These are phyloP conservation scores for Cutaneotrichosporon spelunceum DNA, from an alignment of 1,284 basidiomycete species.

Conservation along the genomic window DNA sequence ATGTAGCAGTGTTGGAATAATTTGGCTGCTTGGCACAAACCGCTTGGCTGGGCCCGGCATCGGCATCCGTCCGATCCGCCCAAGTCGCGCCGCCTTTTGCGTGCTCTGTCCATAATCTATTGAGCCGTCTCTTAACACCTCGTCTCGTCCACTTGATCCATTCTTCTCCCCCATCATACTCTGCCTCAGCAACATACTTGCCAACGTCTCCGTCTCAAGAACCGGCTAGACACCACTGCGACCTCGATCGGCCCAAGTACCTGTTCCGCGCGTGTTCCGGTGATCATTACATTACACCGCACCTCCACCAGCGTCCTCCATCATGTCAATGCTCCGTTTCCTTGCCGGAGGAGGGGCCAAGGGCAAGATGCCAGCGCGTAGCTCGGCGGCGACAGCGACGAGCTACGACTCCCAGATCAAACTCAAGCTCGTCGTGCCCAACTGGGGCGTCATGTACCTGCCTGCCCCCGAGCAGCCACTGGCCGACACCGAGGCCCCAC, in stretches of 20 bases:
- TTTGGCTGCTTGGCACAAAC: background rate
- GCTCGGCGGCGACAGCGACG: background rate
- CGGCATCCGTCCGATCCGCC: background rate
- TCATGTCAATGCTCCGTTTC: slow-evolving; percentile 18
- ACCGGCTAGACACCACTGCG: background rate
- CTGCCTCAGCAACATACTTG: no score
- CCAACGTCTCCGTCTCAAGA: no score
- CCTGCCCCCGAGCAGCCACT: slow-evolving; percentile 10
- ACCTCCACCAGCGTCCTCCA: background rate
- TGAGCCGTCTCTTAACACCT: no score
- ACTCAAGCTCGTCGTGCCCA: slow-evolving; percentile 9
- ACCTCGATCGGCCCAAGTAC: background rate
- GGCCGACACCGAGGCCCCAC: slow-evolving; percentile 2
- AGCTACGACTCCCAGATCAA: background rate
- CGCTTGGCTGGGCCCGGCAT: background rate
- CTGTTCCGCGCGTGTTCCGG: background rate
- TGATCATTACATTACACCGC: background rate
- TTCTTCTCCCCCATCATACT: no score
- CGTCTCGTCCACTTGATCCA: no score
- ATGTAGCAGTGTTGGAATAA: no score
- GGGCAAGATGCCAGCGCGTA: background rate
- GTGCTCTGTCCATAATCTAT: no score
- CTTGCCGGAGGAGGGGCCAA: slow-evolving; percentile 8
- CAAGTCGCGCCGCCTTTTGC: no score
- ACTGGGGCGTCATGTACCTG: slow-evolving; percentile 18